Percentiles rank a stretch among this genome's conserved stretches.
phyloP scores from a whole-genome alignment of 2,329 filamentous ascomycete genomes.

The Sporothrix brasiliensis region DNA sequence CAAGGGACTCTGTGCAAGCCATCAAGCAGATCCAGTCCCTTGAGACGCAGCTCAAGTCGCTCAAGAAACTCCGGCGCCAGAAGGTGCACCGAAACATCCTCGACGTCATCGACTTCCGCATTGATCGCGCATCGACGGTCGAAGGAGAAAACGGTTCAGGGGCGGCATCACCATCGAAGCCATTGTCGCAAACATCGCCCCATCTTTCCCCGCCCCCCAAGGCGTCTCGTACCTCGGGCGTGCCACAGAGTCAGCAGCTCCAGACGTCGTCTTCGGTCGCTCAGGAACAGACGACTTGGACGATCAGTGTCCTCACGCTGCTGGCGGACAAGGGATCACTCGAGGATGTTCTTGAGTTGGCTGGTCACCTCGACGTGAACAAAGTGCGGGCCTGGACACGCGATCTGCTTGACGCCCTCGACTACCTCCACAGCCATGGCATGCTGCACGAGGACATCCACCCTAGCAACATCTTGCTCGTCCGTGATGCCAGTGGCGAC shows the following conservation, averaged over 20 bases:
- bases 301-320: conserved; percentile 73
- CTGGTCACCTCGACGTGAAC: conserved; percentile 71
- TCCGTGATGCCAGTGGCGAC: conserved; percentile 68
- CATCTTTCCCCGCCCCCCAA: conserved; percentile 21
- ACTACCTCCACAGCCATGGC: conserved; percentile 82
- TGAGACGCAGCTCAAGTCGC: conserved; percentile 73
- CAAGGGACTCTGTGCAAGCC: conserved; percentile 63
- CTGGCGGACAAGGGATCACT: conserved; percentile 81
- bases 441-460: conserved; percentile 84
- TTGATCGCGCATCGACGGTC: conserved; percentile 52
- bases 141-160: not conserved
- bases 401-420: conserved; percentile 84
- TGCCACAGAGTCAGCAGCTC: conserved; percentile 23
- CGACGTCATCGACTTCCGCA: conserved; percentile 80
- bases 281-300: conserved; percentile 59
- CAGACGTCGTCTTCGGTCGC: conserved; percentile 31
- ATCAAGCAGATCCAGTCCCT: conserved; percentile 76
- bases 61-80: conserved; percentile 74
- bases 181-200: conserved; percentile 12
- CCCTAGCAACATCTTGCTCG: conserved; percentile 75
- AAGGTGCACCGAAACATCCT: conserved; percentile 80
- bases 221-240: not conserved
- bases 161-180: not conserved
- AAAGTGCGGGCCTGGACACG: conserved; percentile 89
- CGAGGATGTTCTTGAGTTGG: conserved; percentile 77